Evolutionary conservation across 768 basidiomycete genomes (phyloP).

Genomic region (Sistotremastrum suecicum): DNA sequence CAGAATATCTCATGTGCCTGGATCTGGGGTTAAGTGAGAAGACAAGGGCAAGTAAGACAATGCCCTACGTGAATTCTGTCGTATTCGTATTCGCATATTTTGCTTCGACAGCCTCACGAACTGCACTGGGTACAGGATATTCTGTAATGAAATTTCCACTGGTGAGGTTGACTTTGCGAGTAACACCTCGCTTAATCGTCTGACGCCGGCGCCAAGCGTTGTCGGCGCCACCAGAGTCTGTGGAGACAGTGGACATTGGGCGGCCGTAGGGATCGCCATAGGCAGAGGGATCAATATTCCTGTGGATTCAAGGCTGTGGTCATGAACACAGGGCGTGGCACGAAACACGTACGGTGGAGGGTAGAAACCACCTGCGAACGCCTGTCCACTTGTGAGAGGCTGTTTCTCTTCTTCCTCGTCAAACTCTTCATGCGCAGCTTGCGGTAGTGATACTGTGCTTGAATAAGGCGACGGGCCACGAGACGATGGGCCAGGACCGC

Average conservation of each 20-base stretch:
- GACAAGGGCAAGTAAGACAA: background rate
- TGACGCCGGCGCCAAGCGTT: conserved; percentile 56
- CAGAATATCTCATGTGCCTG: conserved; percentile 89
- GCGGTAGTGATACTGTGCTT: conserved; percentile 41
- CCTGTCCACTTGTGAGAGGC: conserved; percentile 49
- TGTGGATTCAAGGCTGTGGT: conserved; percentile 11
- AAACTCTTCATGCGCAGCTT: conserved; percentile 33
- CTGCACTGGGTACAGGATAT: conserved; percentile 75
- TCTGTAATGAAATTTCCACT: conserved; percentile 88
- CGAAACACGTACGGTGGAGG: conserved; percentile 48
- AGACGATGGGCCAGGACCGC: conserved; percentile 34
- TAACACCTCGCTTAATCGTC: conserved; percentile 84
- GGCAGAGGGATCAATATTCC: conserved; percentile 36
- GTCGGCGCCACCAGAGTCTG: conserved; percentile 22
- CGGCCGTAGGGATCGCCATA: conserved; percentile 57
- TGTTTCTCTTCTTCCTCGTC: conserved; percentile 68
- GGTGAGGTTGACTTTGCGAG: conserved; percentile 88
- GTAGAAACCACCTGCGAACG: conserved; percentile 50
- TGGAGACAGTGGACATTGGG: conserved; percentile 27
- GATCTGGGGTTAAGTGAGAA: conserved; percentile 1
- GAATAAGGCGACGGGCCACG: background rate
- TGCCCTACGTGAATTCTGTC: conserved; percentile 79
- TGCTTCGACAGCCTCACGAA: conserved; percentile 67
- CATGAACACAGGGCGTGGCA: background rate
- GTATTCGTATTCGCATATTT: conserved; percentile 61